Base-by-base conservation (phyloP, 1,284 basidiomycete species). In the Sporisorium scitamineum region DNA sequence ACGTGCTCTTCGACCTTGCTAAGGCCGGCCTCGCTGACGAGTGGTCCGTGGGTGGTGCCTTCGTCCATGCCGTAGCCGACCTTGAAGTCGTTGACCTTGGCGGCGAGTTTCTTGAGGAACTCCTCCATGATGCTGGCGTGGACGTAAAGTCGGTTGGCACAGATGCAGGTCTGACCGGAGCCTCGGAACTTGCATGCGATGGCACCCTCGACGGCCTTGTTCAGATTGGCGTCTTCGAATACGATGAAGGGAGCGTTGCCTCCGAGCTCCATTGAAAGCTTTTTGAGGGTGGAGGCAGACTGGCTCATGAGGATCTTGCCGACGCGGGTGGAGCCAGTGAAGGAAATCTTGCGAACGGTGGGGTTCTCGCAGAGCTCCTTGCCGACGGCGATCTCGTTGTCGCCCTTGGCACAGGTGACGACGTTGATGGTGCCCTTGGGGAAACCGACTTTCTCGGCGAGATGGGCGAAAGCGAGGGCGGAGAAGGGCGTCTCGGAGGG, bases 401-500 rank as follows among this genome's bases (percentile, higher is more conserved):
- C 79, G n/a, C 84, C 84, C 82, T 92, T 92, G 55, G 91, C 89
- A 1, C 94, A 94, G 13, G 94, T 94, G 48, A 99, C 90, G 61
- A 97, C 89, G 86, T 99, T 98, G 86, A 99, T 91, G 48, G 98
- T 95, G 56, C 97, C 97, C 58, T 93, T 91, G 14, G 97, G 96
- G 52, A 99, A 88, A 47, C 95, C 96, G 13, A 95, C 96, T 63
- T 94, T 91, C 54, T 89, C 89, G 18, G 91, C 90, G 29, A 97
- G 90, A 87, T 95, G 93, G 8, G 90, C 91, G 18, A 97, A 87
- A 5, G 96, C 97, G 22, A 99, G 89, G 18, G 92, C 91, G 39
- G 94, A 95, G 87, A 94, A 97, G 0, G 97, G 97, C 0, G 97
- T 95, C 87, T 99, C 96, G 1, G 95, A 90, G 2, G 97, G 92